Percentiles rank a stretch among this genome's conserved stretches.
These are phyloP conservation scores for Fusarium udum DNA, from an alignment of 2,329 filamentous ascomycete species.

Conservation along the genomic window DNA sequence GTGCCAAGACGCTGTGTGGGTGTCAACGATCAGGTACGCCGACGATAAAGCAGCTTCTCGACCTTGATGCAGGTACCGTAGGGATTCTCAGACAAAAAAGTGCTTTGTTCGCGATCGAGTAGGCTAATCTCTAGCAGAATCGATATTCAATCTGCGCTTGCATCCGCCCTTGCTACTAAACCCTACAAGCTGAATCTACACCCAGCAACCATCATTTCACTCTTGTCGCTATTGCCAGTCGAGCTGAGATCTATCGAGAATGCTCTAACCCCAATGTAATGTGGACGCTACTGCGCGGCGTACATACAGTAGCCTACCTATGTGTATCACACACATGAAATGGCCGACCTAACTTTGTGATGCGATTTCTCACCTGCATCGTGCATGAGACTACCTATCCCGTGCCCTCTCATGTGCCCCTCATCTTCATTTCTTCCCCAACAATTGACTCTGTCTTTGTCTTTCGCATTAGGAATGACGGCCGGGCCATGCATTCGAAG, in stretches of 20 bases:
- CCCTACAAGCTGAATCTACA: constrained; percentile 4
- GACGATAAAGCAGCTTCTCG: background rate
- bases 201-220: constrained; percentile 4
- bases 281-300: constrained; percentile 24
- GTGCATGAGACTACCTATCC: constrained; percentile 29
- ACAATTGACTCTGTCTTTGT: background rate
- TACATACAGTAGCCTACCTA: background rate
- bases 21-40: constrained; percentile 20
- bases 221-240: constrained; percentile 5
- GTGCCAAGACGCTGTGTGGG: constrained; percentile 14
- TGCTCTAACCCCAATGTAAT: background rate
- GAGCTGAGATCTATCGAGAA: constrained; percentile 31
- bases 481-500: constrained; percentile 8
- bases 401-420: constrained; percentile 1
- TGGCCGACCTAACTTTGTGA: constrained; percentile 14
- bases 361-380: constrained; percentile 31
- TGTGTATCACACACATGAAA: constrained; percentile 30
- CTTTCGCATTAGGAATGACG: constrained; percentile 20
- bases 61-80: constrained; percentile 10
- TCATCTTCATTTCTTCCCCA: constrained; percentile 7
- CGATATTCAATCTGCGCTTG: constrained; percentile 12
- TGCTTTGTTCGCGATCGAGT: constrained; percentile 19
- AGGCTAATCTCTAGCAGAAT: constrained; percentile 2
- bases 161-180: constrained; percentile 1
- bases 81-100: constrained; percentile 4